Percentiles rank a stretch among this genome's conserved stretches.
phyloP scores from a whole-genome alignment of 306 rosid genomes.

The Ceratonia siliqua region DNA sequence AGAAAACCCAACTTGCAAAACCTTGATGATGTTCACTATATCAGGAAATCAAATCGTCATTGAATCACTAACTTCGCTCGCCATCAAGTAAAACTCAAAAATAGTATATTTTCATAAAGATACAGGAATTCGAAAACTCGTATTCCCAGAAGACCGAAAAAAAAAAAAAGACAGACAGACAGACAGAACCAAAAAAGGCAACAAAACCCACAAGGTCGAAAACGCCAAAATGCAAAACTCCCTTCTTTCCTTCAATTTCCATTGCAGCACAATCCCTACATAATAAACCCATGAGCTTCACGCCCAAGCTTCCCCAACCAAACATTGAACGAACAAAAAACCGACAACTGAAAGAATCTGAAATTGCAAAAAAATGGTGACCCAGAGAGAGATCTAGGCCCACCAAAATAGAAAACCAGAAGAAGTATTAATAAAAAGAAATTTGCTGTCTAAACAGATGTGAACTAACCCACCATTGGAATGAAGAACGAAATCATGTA shows the following conservation, averaged over 20 bases:
- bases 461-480: constrained; percentile 44
- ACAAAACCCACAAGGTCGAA: constrained; percentile 25
- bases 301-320: not conserved
- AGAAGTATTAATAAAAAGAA: not conserved
- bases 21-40: constrained; percentile 18
- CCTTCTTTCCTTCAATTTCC: not conserved
- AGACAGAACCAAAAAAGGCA: not conserved
- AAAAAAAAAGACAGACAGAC: not conserved
- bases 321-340: not conserved
- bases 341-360: not conserved
- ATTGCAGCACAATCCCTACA: constrained; percentile 5
- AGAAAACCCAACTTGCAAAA: constrained; percentile 19
- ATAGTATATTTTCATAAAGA: not conserved
- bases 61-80: constrained; percentile 25
- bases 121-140: not conserved
- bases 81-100: not conserved
- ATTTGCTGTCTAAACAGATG: not conserved
- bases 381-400: constrained; percentile 41
- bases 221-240: constrained; percentile 17
- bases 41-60: constrained; percentile 4
- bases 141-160: not conserved
- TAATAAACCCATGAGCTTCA: constrained; percentile 22
- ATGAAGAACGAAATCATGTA: constrained; percentile 32
- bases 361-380: constrained; percentile 12
- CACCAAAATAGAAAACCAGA: not conserved